Evolutionary conservation across 805 yeast species (phyloP).

Genomic region (Brettanomyces nanus): DNA sequence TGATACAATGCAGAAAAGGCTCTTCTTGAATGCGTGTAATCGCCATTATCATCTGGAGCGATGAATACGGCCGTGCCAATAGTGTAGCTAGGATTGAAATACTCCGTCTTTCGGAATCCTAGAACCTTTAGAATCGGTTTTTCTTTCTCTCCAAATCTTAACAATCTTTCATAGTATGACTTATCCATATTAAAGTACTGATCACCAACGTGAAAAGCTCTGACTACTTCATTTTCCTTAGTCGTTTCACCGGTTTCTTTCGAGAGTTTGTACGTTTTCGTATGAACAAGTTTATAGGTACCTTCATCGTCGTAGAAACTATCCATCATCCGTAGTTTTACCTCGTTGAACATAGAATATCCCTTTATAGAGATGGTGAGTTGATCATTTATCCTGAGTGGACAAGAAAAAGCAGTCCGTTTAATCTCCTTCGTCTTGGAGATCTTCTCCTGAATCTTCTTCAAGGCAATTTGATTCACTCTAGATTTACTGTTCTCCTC

Average conservation of each 20-base stretch:
- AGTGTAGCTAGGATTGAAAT: slow-evolving; percentile 44
- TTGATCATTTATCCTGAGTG: slow-evolving; percentile 44
- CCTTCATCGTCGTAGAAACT: slow-evolving; percentile 49
- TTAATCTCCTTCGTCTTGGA: slow-evolving; percentile 52
- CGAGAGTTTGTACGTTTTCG: slow-evolving; percentile 32
- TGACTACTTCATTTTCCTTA: slow-evolving; percentile 21
- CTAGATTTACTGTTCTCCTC: slow-evolving; percentile 21
- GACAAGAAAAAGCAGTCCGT: slow-evolving; percentile 54
- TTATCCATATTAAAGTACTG: slow-evolving; percentile 32
- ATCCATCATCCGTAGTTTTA: slow-evolving; percentile 40
- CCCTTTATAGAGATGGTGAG: slow-evolving; percentile 66
- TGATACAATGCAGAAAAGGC: slow-evolving; percentile 64
- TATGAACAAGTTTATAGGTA: slow-evolving; percentile 41
- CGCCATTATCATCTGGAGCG: slow-evolving; percentile 53
- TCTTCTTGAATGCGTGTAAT: slow-evolving; percentile 51
- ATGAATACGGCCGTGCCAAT: slow-evolving; percentile 51
- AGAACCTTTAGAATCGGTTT: slow-evolving; percentile 51
- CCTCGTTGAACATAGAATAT: slow-evolving; percentile 51
- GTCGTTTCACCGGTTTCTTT: slow-evolving; percentile 36
- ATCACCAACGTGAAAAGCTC: slow-evolving; percentile 40
- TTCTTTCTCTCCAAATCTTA: slow-evolving; percentile 25
- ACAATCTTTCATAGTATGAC: slow-evolving; percentile 28
- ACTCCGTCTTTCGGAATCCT: slow-evolving; percentile 50
- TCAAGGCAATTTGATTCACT: slow-evolving; percentile 33
- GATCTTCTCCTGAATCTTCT: slow-evolving; percentile 39